phyloP scores from a whole-genome alignment of 2,329 filamentous ascomycete species.

The Trichoderma afroharzianum region DNA sequence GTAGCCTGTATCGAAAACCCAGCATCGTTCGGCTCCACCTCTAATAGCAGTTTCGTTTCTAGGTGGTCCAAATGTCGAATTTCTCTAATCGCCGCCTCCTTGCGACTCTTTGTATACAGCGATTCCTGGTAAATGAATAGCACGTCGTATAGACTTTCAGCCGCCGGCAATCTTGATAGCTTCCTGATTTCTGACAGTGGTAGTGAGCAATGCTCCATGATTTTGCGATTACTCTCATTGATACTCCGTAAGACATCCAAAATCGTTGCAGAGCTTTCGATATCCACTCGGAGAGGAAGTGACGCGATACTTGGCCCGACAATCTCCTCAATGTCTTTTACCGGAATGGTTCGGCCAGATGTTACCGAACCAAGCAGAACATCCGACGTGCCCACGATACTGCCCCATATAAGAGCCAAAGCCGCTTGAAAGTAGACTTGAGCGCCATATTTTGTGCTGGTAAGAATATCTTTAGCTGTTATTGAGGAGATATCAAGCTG shows the following conservation, averaged over 20 bases:
- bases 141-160: conserved; percentile 66
- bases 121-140: conserved; percentile 85
- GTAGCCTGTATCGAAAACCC: conserved; percentile 45
- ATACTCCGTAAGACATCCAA: conserved; percentile 60
- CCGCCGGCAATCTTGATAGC: conserved; percentile 50
- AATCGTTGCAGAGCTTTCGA: conserved; percentile 48
- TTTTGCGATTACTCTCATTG: conserved; percentile 62
- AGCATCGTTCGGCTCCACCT: conserved; percentile 62
- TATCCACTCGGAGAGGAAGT: conserved; percentile 65
- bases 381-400: conserved; percentile 62
- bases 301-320: conserved; percentile 78
- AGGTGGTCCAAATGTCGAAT: conserved; percentile 64
- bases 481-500: conserved; percentile 22
- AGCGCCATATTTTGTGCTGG: conserved; percentile 49
- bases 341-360: conserved; percentile 73
- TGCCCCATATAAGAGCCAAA: conserved; percentile 60
- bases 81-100: conserved; percentile 44
- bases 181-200: conserved; percentile 68
- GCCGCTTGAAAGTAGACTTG: conserved; percentile 76
- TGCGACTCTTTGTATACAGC: conserved; percentile 38
- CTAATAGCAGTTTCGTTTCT: conserved; percentile 72
- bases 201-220: conserved; percentile 60
- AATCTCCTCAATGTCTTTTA: conserved; percentile 66
- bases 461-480: conserved; percentile 32
- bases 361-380: conserved; percentile 74